phyloP scores from a whole-genome alignment of 805 yeast genomes.

The Metschnikowia drakensbergensis region DNA sequence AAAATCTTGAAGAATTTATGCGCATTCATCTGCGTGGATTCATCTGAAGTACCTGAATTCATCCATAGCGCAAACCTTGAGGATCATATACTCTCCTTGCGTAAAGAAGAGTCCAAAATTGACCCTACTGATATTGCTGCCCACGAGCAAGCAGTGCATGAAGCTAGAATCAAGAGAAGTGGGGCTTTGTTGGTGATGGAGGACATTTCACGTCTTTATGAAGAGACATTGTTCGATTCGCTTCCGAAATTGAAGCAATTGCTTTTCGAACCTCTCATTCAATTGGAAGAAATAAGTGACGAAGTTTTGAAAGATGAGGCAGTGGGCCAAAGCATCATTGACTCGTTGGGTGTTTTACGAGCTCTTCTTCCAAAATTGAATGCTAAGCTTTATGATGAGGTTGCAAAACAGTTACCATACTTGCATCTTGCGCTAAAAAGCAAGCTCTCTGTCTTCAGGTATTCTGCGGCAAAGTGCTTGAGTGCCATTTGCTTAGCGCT shows the following conservation, averaged over 20 bases:
- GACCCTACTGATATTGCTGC: slow-evolving; percentile 59
- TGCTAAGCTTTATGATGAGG: slow-evolving; percentile 42
- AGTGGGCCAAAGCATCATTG: slow-evolving; percentile 77
- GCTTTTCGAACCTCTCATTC: slow-evolving; percentile 62
- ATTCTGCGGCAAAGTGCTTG: slow-evolving; percentile 84
- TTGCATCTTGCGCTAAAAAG: slow-evolving; percentile 61
- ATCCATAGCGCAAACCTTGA: slow-evolving; percentile 53
- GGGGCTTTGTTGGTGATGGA: slow-evolving; percentile 79
- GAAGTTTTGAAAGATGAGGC: slow-evolving; percentile 38
- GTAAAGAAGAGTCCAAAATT: slow-evolving; percentile 68
- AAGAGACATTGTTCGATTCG: slow-evolving; percentile 49
- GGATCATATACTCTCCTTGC: slow-evolving; percentile 64
- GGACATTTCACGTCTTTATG: slow-evolving; percentile 50
- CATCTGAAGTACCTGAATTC: slow-evolving; percentile 93
- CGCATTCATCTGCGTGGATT: slow-evolving; percentile 91
- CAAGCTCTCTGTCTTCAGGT: slow-evolving; percentile 76
- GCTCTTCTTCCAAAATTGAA: slow-evolving; percentile 66
- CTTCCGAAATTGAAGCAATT: slow-evolving; percentile 64
- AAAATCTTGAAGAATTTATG: slow-evolving; percentile 87
- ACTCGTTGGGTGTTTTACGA: slow-evolving; percentile 76
- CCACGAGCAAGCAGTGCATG: slow-evolving; percentile 60
- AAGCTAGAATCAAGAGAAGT: slow-evolving; percentile 74
- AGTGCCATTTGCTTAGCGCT: slow-evolving; percentile 70
- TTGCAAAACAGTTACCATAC: slow-evolving; percentile 39
- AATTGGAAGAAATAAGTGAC: slow-evolving; percentile 24